Conservation (phyloP, 2,329 filamentous ascomycete genomes). For the Phialophora verrucosa region DNA sequence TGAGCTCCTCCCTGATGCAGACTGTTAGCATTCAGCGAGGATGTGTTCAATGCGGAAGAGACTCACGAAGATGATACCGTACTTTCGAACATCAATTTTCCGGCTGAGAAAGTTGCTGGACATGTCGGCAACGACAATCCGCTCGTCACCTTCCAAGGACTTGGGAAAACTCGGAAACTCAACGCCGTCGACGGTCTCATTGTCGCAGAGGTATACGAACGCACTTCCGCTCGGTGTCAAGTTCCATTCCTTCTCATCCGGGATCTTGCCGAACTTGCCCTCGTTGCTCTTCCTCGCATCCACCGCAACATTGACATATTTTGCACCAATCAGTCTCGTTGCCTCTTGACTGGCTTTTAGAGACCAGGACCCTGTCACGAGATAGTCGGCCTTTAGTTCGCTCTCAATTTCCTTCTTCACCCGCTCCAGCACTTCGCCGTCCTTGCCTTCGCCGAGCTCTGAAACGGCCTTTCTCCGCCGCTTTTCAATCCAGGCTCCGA, state of each 20-base stretch:
- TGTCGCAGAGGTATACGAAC: conserved; percentile 88
- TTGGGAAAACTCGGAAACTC: conserved; percentile 80
- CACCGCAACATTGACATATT: conserved; percentile 76
- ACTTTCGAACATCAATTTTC: conserved; percentile 76
- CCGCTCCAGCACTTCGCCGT: conserved; percentile 61
- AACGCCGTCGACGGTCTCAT: conserved; percentile 82
- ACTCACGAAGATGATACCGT: conserved; percentile 79
- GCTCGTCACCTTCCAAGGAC: conserved; percentile 63
- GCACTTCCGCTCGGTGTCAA: conserved; percentile 66
- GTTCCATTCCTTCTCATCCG: conserved; percentile 77
- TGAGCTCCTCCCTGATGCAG: conserved; percentile 70
- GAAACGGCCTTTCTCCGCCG: conserved; percentile 65
- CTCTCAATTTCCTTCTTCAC: conserved; percentile 68
- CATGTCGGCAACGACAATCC: conserved; percentile 90
- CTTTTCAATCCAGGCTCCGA: conserved; percentile 78
- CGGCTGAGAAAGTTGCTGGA: conserved; percentile 90
- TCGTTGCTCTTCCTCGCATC: conserved; percentile 69
- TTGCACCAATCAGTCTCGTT: conserved; percentile 73
- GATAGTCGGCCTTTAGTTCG: conserved; percentile 82
- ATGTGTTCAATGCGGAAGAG: not conserved
- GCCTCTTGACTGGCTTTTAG: conserved; percentile 88
- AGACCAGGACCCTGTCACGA: conserved; percentile 90
- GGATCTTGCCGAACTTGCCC: conserved; percentile 86
- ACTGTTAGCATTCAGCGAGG: conserved; percentile 4
- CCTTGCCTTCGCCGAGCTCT: conserved; percentile 55